A percentile compares a stretch with the other conserved stretches of the same genome.
These are phyloP conservation scores for Thielaviopsis populi DNA, from an alignment of 2,329 filamentous ascomycete genomes.

Conservation along the genomic window DNA sequence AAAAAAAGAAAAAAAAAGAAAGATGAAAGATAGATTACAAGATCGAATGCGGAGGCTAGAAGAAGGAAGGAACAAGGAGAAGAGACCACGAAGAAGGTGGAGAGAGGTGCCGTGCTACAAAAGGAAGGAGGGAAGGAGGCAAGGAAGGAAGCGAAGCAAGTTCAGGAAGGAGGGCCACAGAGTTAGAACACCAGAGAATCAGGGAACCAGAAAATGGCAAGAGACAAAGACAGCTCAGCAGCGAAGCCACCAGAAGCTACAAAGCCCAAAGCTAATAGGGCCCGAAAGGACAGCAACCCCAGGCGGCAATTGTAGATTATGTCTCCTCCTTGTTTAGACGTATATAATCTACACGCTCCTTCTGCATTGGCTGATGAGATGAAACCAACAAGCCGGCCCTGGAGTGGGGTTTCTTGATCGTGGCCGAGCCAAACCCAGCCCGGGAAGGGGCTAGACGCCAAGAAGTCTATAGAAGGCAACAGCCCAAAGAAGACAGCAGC, in stretches of 20 bases:
- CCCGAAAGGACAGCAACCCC: background rate
- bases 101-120: background rate
- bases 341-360: background rate
- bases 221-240: background rate
- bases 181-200: no score
- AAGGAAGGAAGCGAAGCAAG: background rate
- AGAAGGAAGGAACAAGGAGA: constrained; percentile 7
- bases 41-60: background rate
- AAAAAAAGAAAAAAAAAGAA: background rate
- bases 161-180: background rate
- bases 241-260: background rate
- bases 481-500: background rate
- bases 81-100: constrained; percentile 1
- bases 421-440: background rate
- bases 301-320: background rate
- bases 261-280: background rate
- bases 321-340: background rate
- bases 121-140: background rate
- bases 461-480: background rate
- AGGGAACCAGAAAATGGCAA: no score
- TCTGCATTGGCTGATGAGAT: background rate
- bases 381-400: background rate
- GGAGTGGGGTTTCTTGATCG: background rate
- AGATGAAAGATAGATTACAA: background rate
- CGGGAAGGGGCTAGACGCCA: background rate